Percentiles rank a stretch among this genome's conserved stretches.
These are phyloP conservation scores for Prinsepia uniflora DNA, from an alignment of 306 rosid genomes.

Conservation along the genomic window DNA sequence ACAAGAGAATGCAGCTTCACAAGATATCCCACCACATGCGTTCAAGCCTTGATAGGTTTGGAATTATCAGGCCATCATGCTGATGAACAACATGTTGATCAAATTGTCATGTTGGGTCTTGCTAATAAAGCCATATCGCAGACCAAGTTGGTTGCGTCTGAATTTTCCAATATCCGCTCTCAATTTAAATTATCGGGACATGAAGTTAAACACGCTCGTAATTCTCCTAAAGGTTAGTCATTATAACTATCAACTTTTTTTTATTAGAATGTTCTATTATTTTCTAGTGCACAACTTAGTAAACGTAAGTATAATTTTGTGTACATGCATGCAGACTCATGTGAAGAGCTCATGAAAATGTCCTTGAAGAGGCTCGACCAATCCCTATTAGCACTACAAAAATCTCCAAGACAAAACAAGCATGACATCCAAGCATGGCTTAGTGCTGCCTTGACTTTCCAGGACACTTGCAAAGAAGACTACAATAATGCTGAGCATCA, in stretches of 20 bases:
- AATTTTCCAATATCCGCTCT: constrained; percentile 20
- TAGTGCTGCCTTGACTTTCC: constrained; percentile 49
- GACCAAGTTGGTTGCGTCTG: constrained; percentile 28
- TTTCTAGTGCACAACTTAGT: no score
- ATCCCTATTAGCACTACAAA: constrained; percentile 29
- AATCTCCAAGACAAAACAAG: constrained; percentile 30
- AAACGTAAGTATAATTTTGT: background rate
- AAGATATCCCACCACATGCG: constrained; percentile 38
- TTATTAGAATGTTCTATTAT: background rate
- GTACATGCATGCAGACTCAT: constrained; percentile 20
- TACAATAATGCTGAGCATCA: constrained; percentile 15
- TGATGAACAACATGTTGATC: constrained; percentile 13
- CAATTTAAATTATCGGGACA: constrained; percentile 3
- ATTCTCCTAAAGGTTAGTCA: constrained; percentile 26
- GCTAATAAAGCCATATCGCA: constrained; percentile 35
- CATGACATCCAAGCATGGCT: constrained; percentile 55
- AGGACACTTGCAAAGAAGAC: constrained; percentile 38
- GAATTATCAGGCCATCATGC: constrained; percentile 24
- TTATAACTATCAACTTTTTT: no score
- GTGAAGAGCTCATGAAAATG: constrained; percentile 38
- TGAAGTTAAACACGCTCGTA: constrained; percentile 6
- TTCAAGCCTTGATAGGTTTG: constrained; percentile 32
- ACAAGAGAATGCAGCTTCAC: constrained; percentile 31
- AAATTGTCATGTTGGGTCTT: constrained; percentile 24
- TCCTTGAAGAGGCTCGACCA: constrained; percentile 39